These are phyloP conservation scores for Chaetoceros muelleri DNA, from an alignment of 108 stramenopile genomes.

Conservation along the genomic window DNA sequence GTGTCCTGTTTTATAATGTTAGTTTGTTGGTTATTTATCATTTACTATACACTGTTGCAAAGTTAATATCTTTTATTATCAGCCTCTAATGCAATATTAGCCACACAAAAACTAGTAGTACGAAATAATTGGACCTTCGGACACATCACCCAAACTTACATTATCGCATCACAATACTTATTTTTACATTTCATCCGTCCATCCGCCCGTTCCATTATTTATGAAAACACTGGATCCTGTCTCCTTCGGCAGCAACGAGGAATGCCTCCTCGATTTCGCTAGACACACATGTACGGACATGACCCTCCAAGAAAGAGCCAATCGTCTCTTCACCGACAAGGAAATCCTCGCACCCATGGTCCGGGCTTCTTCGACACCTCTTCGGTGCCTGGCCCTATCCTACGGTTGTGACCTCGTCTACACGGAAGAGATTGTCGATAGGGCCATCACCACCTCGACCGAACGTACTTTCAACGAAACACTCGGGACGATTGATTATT, in stretches of 20 bases:
- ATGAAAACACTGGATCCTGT: neutral
- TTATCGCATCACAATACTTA: too few species aligned
- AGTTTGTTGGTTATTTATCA: too few species aligned
- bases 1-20: too few species aligned
- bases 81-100: too few species aligned
- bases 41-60: too few species aligned
- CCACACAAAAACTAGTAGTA: too few species aligned
- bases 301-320: constrained; percentile 20
- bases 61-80: too few species aligned
- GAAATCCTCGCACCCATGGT: constrained; percentile 87
- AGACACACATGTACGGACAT: neutral
- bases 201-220: too few species aligned
- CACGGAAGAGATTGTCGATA: constrained; percentile 94
- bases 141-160: too few species aligned
- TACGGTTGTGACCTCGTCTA: constrained; percentile 89
- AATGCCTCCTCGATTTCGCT: neutral
- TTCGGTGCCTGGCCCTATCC: constrained; percentile 73
- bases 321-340: constrained; percentile 13
- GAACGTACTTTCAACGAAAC: constrained; percentile 49
- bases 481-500: constrained; percentile 83
- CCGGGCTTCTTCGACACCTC: constrained; percentile 82
- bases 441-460: constrained; percentile 46
- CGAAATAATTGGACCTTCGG: too few species aligned
- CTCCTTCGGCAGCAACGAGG: neutral
- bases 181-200: too few species aligned